Percentiles rank a stretch among this genome's conserved stretches.
Evolutionary conservation across 768 basidiomycete species (phyloP).

Genomic region (Kwoniella botswanensis): DNA sequence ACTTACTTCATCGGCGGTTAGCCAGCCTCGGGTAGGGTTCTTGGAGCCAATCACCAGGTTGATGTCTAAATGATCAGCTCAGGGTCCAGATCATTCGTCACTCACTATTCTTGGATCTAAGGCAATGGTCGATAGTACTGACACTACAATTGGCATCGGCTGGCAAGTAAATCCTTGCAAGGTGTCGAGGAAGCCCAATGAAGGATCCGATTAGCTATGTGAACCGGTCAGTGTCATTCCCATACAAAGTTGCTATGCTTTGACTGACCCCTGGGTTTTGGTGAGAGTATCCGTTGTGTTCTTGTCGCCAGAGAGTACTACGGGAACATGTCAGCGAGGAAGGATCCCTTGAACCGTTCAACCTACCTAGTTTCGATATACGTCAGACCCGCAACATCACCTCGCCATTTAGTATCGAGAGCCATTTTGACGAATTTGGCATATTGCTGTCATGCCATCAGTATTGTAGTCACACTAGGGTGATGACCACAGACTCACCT

Average conservation of each 20-base stretch:
- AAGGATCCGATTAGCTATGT: constrained; percentile 78
- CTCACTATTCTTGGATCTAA: constrained; percentile 77
- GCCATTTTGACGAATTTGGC: constrained; percentile 87
- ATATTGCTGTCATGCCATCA: constrained; percentile 60
- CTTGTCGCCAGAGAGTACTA: constrained; percentile 74
- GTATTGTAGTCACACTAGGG: not conserved
- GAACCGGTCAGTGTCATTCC: too few relatives aligned
- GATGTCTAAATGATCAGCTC: constrained; percentile 41
- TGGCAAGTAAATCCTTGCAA: constrained; percentile 64
- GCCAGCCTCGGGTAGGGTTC: constrained; percentile 60
- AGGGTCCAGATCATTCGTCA: not conserved
- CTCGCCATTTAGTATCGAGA: constrained; percentile 70
- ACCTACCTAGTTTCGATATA: constrained; percentile 72
- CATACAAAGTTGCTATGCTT: not conserved
- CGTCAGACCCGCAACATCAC: constrained; percentile 53
- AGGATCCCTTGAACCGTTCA: not conserved
- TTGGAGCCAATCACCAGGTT: constrained; percentile 80
- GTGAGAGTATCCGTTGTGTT: constrained; percentile 81
- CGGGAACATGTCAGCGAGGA: not conserved
- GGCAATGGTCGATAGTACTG: constrained; percentile 80
- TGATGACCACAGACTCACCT: constrained; percentile 21
- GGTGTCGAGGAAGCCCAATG: constrained; percentile 70
- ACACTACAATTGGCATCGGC: constrained; percentile 90
- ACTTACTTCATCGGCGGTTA: constrained; percentile 39
- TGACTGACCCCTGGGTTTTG: constrained; percentile 61